Percentiles rank a stretch among this genome's conserved stretches.
These are phyloP conservation scores for Perkinsus chesapeaki DNA, from an alignment of 169 alveolate genomes.

Conservation along the genomic window DNA sequence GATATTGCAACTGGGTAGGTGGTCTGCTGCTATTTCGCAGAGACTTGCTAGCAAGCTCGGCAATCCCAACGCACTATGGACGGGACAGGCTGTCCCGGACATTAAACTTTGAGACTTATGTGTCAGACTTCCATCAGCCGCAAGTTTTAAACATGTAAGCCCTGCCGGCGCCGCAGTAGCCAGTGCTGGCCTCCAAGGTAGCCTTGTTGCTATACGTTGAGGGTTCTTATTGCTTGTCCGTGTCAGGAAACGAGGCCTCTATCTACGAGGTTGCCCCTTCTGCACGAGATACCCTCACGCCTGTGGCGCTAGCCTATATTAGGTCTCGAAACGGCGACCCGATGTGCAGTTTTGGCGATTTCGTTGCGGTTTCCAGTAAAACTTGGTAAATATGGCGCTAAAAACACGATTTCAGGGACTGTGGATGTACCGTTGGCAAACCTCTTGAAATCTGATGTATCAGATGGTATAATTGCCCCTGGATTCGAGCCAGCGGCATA, in stretches of 20 bases:
- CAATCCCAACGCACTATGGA: too few relatives aligned
- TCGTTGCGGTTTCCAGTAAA: slow-evolving; percentile 28
- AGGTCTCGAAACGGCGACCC: slow-evolving; percentile 39
- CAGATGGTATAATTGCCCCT: slow-evolving; percentile 36
- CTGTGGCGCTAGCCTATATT: slow-evolving; percentile 21
- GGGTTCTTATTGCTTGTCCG: not conserved
- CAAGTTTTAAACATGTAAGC: slow-evolving; percentile 35
- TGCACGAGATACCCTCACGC: slow-evolving; percentile 7
- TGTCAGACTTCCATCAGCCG: slow-evolving; percentile 32
- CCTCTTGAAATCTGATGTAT: slow-evolving; percentile 33
- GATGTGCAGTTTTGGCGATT: slow-evolving; percentile 42
- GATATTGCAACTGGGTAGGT: not conserved
- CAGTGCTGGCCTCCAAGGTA: slow-evolving; percentile 20
- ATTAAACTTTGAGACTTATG: too few relatives aligned
- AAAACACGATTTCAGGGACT: not conserved
- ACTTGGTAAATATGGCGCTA: too few relatives aligned
- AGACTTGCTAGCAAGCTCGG: too few relatives aligned
- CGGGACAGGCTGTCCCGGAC: too few relatives aligned
- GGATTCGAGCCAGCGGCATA: slow-evolving; percentile 16
- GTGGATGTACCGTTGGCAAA: slow-evolving; percentile 26
- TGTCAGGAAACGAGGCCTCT: not conserved
- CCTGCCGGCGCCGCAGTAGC: slow-evolving; percentile 46
- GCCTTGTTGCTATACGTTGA: not conserved
- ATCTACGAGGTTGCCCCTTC: not conserved
- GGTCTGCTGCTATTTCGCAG: not conserved